Base-by-base conservation (phyloP, 2,329 filamentous ascomycete species). In the Clonostachys rosea region DNA sequence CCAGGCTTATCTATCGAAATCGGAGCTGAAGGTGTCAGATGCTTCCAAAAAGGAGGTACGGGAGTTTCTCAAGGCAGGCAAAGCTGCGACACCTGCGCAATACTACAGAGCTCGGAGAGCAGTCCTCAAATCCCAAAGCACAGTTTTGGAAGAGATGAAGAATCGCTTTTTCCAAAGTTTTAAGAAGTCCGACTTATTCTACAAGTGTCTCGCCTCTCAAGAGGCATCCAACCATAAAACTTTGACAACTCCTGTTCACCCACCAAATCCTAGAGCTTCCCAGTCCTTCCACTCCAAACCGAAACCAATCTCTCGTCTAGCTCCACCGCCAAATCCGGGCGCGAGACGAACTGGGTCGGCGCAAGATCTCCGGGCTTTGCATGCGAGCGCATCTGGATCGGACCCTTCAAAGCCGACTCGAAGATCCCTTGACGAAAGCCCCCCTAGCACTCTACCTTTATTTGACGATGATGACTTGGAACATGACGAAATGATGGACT, bases 201-300 rank as follows among this genome's bases (percentile, higher is more conserved):
- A 94, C 73, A 99, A 99, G 64, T 96, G 91, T 62, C 75, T 99
- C 2, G 90, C 92, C 8, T 88, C 92, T 12, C 89, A 95, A 58
- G 91, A 96, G 66, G 76, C 81, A 40, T 74, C 79, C 2, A 73
- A 60, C 44, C 48, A 56, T 7, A 62, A 62, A 30, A 5, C 47
- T 10, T 9, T 44, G 30, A 24, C 47, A 7, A 55, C 55, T 2
- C 55, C 52, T 5, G 24, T 44, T 20, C 42, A 52, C 24, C 40
- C 48, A 45, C 37, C 58, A 55, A 44, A 60, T 60, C 43, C 55
- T 52, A 43, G 52, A 48, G 45, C 64, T 16, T 63, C 67, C 6
- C 62, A 68, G 39, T 68, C 72, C 6, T 68, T 66, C 47, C 66
- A 66, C 20, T 56, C 63, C 18, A 79, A 73, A 54, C 70, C 75